A percentile compares a stretch with the other conserved stretches of the same genome.
Evolutionary conservation across 1,284 basidiomycete genomes (phyloP).

Genomic region (Malassezia nana): DNA sequence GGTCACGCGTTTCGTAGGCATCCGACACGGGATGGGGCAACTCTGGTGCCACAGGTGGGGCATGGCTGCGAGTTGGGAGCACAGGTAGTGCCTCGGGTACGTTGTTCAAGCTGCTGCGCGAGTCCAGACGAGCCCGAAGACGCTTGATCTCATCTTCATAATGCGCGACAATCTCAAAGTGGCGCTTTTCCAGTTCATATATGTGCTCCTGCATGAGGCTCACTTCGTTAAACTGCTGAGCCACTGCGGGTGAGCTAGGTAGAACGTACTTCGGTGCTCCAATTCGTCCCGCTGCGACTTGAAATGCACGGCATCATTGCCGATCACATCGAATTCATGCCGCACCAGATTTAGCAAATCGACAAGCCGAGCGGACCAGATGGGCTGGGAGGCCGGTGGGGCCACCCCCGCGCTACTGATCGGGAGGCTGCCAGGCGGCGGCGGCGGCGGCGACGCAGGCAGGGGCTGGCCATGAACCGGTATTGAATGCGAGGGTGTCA

Average conservation of each 20-base stretch:
- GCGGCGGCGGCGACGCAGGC: constrained; percentile 3
- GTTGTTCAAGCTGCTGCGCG: constrained; percentile 19
- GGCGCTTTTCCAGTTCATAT: constrained; percentile 66
- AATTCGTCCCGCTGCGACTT: constrained; percentile 77
- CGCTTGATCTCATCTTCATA: constrained; percentile 66
- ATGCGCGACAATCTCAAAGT: constrained; percentile 61
- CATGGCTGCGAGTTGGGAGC: not conserved
- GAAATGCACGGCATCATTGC: constrained; percentile 60
- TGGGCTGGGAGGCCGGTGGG: constrained; percentile 6
- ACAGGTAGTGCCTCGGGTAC: constrained; percentile 2
- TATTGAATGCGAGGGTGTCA: constrained; percentile 6
- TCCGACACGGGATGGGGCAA: not conserved
- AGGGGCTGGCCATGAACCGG: not conserved
- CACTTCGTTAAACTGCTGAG: constrained; percentile 36
- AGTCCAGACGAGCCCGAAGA: constrained; percentile 59
- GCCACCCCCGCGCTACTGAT: constrained; percentile 1
- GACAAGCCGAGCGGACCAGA: constrained; percentile 54
- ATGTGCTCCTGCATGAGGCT: constrained; percentile 53
- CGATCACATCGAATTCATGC: constrained; percentile 72
- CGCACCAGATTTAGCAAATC: constrained; percentile 75
- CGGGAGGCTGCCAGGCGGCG: constrained; percentile 5
- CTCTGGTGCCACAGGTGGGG: not conserved
- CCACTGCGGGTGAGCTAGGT: constrained; percentile 16
- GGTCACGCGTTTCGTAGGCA: not conserved
- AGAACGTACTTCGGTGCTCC: constrained; percentile 66